Percentiles rank a stretch among this genome's conserved stretches.
Evolutionary conservation across 768 basidiomycete genomes (phyloP).

Genomic region (Podaxis pistillaris): DNA sequence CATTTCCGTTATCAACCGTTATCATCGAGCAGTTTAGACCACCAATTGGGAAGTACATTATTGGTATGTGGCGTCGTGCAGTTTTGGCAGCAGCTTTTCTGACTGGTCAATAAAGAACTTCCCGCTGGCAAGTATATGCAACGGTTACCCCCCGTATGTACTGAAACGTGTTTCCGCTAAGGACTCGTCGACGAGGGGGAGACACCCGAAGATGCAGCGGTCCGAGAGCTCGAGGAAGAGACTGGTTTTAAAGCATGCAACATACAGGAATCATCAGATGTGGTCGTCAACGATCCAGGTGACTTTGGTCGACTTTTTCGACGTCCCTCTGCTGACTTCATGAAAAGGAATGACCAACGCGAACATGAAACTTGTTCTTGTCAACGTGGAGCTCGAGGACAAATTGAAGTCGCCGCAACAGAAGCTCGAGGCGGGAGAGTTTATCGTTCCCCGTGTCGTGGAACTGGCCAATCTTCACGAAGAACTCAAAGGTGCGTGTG

Average conservation of each 20-base stretch:
- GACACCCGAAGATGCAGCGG: slow-evolving; percentile 73
- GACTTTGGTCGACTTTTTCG: slow-evolving; percentile 13
- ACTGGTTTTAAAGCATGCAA: slow-evolving; percentile 77
- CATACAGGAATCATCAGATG: slow-evolving; percentile 60
- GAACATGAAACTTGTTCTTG: slow-evolving; percentile 84
- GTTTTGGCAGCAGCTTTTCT: neutral
- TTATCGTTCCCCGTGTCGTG: slow-evolving; percentile 72
- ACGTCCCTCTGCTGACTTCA: neutral
- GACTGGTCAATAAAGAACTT: slow-evolving; percentile 27
- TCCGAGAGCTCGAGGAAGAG: slow-evolving; percentile 91
- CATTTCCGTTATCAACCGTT: slow-evolving; percentile 75
- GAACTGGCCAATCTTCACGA: slow-evolving; percentile 61
- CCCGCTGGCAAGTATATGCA: slow-evolving; percentile 30
- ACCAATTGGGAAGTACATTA: slow-evolving; percentile 71
- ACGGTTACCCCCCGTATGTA: neutral
- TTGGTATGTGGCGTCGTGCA: slow-evolving; percentile 45
- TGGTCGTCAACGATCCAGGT: slow-evolving; percentile 75
- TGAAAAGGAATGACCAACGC: slow-evolving; percentile 85
- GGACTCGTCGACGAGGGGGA: slow-evolving; percentile 88
- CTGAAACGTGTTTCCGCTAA: slow-evolving; percentile 19
- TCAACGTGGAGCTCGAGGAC: slow-evolving; percentile 67
- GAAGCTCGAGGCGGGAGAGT: slow-evolving; percentile 84
- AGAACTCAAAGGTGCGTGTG: slow-evolving; percentile 62
- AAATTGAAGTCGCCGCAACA: slow-evolving; percentile 67
- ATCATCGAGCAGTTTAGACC: slow-evolving; percentile 93